A percentile compares a stretch with the other conserved stretches of the same genome.
These are phyloP conservation scores for Apophysomyces trapeziformis DNA, from an alignment of 371 early-diverging fungal species.

Conservation along the genomic window DNA sequence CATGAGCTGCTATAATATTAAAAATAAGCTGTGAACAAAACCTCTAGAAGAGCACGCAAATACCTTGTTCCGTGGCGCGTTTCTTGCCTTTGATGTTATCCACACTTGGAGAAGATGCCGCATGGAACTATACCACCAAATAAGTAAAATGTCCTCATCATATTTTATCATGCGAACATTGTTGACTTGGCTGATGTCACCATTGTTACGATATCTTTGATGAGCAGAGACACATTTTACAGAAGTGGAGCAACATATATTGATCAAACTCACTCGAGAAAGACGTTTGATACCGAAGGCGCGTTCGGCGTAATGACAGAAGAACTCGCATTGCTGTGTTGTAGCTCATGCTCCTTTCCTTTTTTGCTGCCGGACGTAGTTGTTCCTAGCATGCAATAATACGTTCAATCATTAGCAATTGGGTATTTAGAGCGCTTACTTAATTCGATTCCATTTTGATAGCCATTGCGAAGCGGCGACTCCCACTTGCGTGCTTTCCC, in stretches of 20 bases:
- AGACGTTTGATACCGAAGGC: background rate
- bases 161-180: background rate
- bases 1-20: too few species aligned
- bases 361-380: background rate
- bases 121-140: background rate
- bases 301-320: background rate
- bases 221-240: background rate
- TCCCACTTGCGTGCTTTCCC: background rate
- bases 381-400: background rate
- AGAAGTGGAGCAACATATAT: background rate
- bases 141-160: background rate
- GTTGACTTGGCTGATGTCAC: background rate
- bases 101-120: background rate
- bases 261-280: background rate
- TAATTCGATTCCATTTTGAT: background rate
- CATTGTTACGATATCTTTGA: background rate
- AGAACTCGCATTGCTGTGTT: background rate
- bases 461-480: background rate
- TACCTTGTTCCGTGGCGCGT: background rate
- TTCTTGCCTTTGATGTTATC: background rate
- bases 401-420: background rate
- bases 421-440: background rate
- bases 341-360: background rate
- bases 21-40: too few species aligned
- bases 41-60: too few species aligned